Conservation (phyloP, 148 eudicot species). For the Fagopyrum homotropicum region DNA sequence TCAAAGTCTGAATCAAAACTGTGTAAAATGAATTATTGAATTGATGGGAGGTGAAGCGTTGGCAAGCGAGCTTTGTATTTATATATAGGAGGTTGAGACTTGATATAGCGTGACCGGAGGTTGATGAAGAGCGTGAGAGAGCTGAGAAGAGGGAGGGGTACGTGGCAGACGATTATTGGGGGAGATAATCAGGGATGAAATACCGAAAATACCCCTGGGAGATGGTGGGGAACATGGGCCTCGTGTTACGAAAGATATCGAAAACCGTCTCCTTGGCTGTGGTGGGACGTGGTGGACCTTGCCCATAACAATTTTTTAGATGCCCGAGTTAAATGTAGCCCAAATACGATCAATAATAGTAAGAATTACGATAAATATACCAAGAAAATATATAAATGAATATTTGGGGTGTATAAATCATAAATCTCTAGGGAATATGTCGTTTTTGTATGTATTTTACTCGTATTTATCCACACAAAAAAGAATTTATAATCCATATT, state of each 20-base stretch:
- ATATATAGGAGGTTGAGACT: neutral
- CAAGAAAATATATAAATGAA: neutral
- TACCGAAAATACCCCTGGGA: neutral
- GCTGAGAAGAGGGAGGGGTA: neutral
- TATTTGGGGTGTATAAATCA: neutral
- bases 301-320: slow-evolving; percentile 10
- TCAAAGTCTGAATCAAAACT: neutral
- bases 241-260: slow-evolving; percentile 14
- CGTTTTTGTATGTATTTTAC: neutral
- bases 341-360: neutral
- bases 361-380: neutral
- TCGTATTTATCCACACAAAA: neutral
- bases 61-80: neutral
- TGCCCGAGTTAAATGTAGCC: slow-evolving; percentile 13
- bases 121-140: slow-evolving; percentile 3
- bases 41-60: neutral
- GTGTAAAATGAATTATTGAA: slow-evolving; percentile 5
- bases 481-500: neutral
- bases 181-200: neutral
- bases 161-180: neutral
- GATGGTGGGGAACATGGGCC: slow-evolving; percentile 14
- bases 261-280: slow-evolving; percentile 9
- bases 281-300: slow-evolving; percentile 11
- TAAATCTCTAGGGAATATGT: neutral
- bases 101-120: slow-evolving; percentile 6